Evolutionary conservation across 306 rosid genomes (phyloP).

Genomic region (Purshia tridentata): DNA sequence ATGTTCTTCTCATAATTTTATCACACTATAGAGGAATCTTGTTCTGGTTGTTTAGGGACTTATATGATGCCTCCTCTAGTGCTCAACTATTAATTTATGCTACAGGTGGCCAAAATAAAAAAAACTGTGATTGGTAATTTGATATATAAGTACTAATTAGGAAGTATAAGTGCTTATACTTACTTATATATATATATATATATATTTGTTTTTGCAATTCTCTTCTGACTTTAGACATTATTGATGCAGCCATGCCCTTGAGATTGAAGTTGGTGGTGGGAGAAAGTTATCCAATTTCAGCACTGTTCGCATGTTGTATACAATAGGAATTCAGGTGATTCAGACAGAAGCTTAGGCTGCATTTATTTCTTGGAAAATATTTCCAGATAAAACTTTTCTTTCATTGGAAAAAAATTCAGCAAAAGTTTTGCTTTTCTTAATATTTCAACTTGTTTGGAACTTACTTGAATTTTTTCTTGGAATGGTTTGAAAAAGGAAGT

Average conservation of each 20-base stretch:
- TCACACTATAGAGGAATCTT: conserved; percentile 4
- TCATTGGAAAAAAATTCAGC: background rate
- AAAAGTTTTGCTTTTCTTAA: background rate
- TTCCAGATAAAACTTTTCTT: background rate
- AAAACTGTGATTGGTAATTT: background rate
- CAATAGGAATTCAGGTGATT: conserved; percentile 86
- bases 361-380: background rate
- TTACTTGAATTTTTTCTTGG: background rate
- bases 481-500: background rate
- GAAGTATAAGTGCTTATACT: background rate
- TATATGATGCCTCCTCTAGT: background rate
- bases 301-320: conserved; percentile 74
- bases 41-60: background rate
- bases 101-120: too few species aligned
- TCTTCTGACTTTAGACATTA: conserved; percentile 29
- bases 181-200: too few species aligned
- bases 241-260: conserved; percentile 71
- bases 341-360: background rate
- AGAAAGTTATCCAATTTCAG: conserved; percentile 89
- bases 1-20: background rate
- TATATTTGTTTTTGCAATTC: background rate
- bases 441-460: background rate
- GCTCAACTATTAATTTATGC: background rate
- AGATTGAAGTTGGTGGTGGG: conserved; percentile 94
- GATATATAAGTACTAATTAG: background rate